A percentile compares a stretch with the other conserved stretches of the same genome.
Evolutionary conservation across 208 protist species (phyloP).

Genomic region (Trypanosoma avium): DNA sequence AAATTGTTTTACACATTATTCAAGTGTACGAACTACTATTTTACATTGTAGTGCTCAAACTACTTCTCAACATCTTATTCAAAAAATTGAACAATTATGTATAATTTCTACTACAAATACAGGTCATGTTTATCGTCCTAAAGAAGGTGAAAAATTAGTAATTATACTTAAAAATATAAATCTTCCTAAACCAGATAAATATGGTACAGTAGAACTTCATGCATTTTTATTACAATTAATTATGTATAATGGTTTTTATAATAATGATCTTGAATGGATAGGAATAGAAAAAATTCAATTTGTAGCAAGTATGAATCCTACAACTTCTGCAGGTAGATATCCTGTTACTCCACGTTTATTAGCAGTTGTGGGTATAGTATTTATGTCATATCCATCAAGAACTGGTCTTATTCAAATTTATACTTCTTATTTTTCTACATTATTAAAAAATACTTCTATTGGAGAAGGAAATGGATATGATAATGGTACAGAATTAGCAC

Average conservation of each 20-base stretch:
- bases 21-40: slow-evolving; percentile 60
- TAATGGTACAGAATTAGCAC: slow-evolving; percentile 77
- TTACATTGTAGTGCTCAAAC: slow-evolving; percentile 97
- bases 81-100: slow-evolving; percentile 95
- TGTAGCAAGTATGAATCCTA: slow-evolving; percentile 94
- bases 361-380: slow-evolving; percentile 90
- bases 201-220: slow-evolving; percentile 97
- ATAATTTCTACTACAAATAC: slow-evolving; percentile 71
- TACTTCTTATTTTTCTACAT: slow-evolving; percentile 79
- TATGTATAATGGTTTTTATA: slow-evolving; percentile 96
- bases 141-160: slow-evolving; percentile 92
- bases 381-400: slow-evolving; percentile 90
- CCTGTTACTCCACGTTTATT: slow-evolving; percentile 94
- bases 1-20: slow-evolving; percentile 61
- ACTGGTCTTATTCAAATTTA: slow-evolving; percentile 92
- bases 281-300: slow-evolving; percentile 93
- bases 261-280: slow-evolving; percentile 96
- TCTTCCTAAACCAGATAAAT: slow-evolving; percentile 97
- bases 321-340: slow-evolving; percentile 90
- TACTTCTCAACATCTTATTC: slow-evolving; percentile 89
- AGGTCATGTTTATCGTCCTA: slow-evolving; percentile 93
- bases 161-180: slow-evolving; percentile 97
- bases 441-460: slow-evolving; percentile 63
- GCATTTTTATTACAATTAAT: slow-evolving; percentile 97
- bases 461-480: slow-evolving; percentile 71